Evolutionary conservation across 2,329 filamentous ascomycete species (phyloP), one percentile per base, ranked within the genome.

Genomic region (Fusarium sarcochroum): DNA sequence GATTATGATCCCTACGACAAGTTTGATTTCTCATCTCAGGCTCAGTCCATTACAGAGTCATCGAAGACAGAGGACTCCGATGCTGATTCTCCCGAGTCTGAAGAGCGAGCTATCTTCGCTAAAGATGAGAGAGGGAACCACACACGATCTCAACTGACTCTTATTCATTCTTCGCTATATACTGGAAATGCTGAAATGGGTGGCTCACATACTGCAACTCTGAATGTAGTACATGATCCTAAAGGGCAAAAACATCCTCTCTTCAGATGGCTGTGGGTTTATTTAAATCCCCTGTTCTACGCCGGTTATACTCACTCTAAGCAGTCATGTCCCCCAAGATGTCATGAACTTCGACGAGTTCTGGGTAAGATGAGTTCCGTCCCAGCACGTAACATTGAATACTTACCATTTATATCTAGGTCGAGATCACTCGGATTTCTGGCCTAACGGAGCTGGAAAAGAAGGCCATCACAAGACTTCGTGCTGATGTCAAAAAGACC

Each of bases 341-440:
- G 73, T 78, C 6, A 79, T 83, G 78, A 81, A 78, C 55, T 79
- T 84, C 64, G 80, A 83, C 11, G 77, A 80, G 5, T 77, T 84
- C 21, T 81, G 79, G 71, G 79, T 82, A 73, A 51, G 64, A 7
- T 27, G 1, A 9, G 7, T 9, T 4, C 6, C 15, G n/a, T 44
- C 32, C 4, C 6, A 8, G 17, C 13, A 9, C 4, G 7, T 27
- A 9, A 7, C 3, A 3, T 8, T 11, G 5, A 27, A 9, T 20
- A 20, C 42, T 60, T 7, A 55, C 20, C 8, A 7, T 23, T 6
- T 8, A 7, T 18, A 1, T 20, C 15, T 10, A 82, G 80, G 63
- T 72, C 8, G 78, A 82, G 30, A 73, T 81, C 14, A 75, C 77
- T 6, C 73, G 75, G 5, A 69, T 79, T 17, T 67, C 77, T 7